Base-by-base conservation (phyloP, 2,329 filamentous ascomycete species). In the Talaromyces sp. region DNA sequence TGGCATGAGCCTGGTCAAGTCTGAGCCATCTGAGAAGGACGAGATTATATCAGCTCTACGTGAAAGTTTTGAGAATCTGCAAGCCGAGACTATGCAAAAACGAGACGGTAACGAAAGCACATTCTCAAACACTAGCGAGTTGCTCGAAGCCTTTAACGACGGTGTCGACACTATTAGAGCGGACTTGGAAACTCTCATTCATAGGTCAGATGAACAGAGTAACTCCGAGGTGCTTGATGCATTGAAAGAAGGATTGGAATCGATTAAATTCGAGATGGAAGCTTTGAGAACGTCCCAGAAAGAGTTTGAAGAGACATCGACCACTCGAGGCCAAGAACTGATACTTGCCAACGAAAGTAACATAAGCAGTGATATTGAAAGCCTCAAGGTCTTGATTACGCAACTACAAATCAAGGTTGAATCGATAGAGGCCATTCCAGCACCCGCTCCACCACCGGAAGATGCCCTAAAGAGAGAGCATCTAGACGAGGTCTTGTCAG, bases 171-270 rank as follows among this genome's bases (percentile, higher is more conserved):
- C 85, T 50, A 84, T 97, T 39, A 86, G 92, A 5, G 83, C 86
- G 17, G 93, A 97, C 69, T 85, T 97, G 59, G 82, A 86, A 68
- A 89, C 89, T 72, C 84, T 95, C 17, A 83, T 87, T 25, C 89
- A 94, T 73, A 95, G 92, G 78, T 91, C 93, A 5, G 82, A 87
- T 0, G 93, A 96, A 71, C 85, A 94, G 77, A 93, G 90, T 0
- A 94, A 91, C 66, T 91, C 96, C 69, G 93, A 97, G 77, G 93
- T 97, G 61, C 83, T 97, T 0, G 91, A 97, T 66, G 92, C 91
- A 0, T 84, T 98, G 64, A 96, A 90, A 74, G 85, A 88, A n/a
- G 93, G 93, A 0, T 82, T 98, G 9, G 88, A 90, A 50, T 85
- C 85, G 45, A 84, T 98, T 17, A 88, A 89, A 62, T 84, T 86